Percentiles rank a stretch among this genome's conserved stretches.
Evolutionary conservation across 1,139 yeast genomes (phyloP).

Genomic region (Yamadazyma atmosphaerica): DNA sequence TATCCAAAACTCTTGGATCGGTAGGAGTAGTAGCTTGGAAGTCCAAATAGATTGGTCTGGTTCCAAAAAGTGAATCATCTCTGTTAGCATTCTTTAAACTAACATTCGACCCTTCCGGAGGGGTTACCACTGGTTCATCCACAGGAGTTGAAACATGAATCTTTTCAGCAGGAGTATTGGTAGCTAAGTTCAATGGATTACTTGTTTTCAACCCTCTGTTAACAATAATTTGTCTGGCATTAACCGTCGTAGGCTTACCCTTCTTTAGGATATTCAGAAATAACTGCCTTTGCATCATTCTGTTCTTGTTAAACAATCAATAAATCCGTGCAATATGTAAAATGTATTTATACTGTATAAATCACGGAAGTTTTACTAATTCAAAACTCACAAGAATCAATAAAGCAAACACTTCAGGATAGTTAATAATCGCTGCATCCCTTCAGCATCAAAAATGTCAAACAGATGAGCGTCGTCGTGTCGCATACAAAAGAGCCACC

Average conservation of each 20-base stretch:
- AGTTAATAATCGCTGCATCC: too few species aligned
- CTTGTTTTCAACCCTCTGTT: background rate
- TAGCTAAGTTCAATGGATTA: conserved; percentile 9
- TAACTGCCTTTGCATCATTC: conserved; percentile 1
- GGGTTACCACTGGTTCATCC: conserved; percentile 14
- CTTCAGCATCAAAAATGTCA: too few species aligned
- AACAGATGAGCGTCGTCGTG: too few species aligned
- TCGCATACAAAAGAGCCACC: too few species aligned
- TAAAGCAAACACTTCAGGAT: too few species aligned
- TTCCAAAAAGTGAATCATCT: conserved; percentile 53
- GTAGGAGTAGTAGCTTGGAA: conserved; percentile 98
- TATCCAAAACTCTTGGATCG: conserved; percentile 94
- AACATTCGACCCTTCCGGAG: conserved; percentile 46
- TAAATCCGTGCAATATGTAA: too few species aligned
- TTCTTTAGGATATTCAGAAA: background rate
- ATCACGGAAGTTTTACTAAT: background rate
- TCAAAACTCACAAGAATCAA: too few species aligned
- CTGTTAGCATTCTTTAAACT: conserved; percentile 47
- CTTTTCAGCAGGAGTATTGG: conserved; percentile 12
- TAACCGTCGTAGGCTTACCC: background rate
- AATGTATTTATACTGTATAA: too few species aligned
- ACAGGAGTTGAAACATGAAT: conserved; percentile 15
- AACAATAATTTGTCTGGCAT: background rate
- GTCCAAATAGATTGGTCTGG: conserved; percentile 88
- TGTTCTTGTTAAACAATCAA: too few species aligned